Evolutionary conservation across 2,329 filamentous ascomycete genomes (phyloP), one percentile per base, ranked within the genome.

Genomic region (Xylogone sp.): DNA sequence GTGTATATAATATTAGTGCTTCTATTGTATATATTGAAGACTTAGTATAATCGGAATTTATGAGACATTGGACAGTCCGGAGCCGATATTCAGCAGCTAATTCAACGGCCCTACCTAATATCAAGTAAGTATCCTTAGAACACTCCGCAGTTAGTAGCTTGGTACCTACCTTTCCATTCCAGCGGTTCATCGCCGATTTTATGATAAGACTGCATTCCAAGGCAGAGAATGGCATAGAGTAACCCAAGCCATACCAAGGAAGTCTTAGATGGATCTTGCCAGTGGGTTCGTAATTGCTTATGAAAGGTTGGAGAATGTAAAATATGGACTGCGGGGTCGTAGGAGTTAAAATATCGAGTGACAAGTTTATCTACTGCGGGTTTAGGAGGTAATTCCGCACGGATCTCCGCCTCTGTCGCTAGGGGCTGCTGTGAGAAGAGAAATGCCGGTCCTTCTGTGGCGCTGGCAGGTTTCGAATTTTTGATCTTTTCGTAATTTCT

Each of bases 291-390:
- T 4, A 89, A 74, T 67, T 88, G 81, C 62, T 86, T 82, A 63
- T 93, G 84, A 62, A 97, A 97, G 0, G 90, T 92, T 10, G 91
- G 92, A 0, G 85, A 85, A 63, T 95, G 90, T 47, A 94, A 81
- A 57, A 94, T 84, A 64, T 83, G 85, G 66, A 84, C 82, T n/a
- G 81, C 78, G 39, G 81, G 82, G 56, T 86, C 83, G 70, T 84
- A 78, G 0, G 88, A 93, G 66, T 93, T 93, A 75, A 97, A 97
- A 66, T 95, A 99, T 54, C 93, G 84, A 55, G 86, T 86, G 55
- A 96, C 87, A 18, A 97, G 76, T 21, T 90, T 85, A 62, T 96
- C 83, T n/a, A 94, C 87, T 21, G 84, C 87, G 34, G 88, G 84
- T 65, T 91, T 93, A 0, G 86, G 78, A 1, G 94, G 94, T 42